Base-by-base conservation (phyloP, 2,329 filamentous ascomycete genomes). In the Teratosphaeria pseudoeucalypti region DNA sequence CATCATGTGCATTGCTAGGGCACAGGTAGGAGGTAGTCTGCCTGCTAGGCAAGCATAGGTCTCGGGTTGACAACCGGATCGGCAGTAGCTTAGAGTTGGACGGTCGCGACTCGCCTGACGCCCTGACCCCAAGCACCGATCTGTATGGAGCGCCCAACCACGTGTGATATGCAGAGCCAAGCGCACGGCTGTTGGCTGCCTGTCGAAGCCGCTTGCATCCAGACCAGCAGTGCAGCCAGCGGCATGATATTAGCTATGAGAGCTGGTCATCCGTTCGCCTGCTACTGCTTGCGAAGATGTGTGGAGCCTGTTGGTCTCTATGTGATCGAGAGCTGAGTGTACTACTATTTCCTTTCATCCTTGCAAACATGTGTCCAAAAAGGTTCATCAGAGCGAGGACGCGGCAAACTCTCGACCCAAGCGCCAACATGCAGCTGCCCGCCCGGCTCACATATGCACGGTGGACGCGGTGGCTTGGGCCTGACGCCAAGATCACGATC, bases 1-100 rank as follows among this genome's bases (percentile, higher is more conserved):
- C 54, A 56, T 19, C 19, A 26, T 37, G 10, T 39, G 54, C 19
- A 32, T 23, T 10, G 16, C 57, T 34, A 59, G 43, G 55, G 34
- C 39, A 58, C 6, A 37, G 34, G 23, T 23, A 23, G 23, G 23
- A 23, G 23, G 14, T 39, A 47, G 43, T 47, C 43, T 47, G 43
- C 43, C 43, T 49, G 16, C 37, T 49, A 2, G 23, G 34, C 54
- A 27, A 9, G 32, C 34, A 47, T 49, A 57, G 34, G 54, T 59
- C 58, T 64, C 67, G 67, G 67, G 58, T 61, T 61, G 57, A 55
- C 62, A 62, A 60, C 64, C 66, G 66, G 66, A 68, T 68, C 66
- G 60, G 64, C 65, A 60, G 37, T 62, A 65, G 61, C 63, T 66
- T 61, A 59, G 60, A 39, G 57, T 61, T 60, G 58, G 58, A 23